Conservation (phyloP, 2,329 filamentous ascomycete species). For the Penicillium sp. region DNA sequence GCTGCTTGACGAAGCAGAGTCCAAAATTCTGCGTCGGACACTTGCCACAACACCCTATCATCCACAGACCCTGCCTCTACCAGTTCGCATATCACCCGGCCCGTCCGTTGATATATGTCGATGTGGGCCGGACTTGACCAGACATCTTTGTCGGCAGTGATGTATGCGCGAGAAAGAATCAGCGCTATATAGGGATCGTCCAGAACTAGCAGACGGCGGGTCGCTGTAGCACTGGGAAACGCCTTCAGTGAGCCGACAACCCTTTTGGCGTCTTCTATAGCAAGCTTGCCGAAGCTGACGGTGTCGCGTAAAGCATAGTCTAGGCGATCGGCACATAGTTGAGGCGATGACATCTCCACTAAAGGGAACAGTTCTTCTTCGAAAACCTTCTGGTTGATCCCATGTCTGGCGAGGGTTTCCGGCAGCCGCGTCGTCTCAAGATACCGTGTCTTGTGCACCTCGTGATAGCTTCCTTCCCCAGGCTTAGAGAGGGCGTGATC, state of each 20-base stretch:
- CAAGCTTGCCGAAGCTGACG: constrained; percentile 34
- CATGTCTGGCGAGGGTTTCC: constrained; percentile 33
- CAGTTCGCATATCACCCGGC: constrained; percentile 33
- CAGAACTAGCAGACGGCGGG: constrained; percentile 34
- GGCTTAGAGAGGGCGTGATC: constrained; percentile 40
- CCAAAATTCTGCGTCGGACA: constrained; percentile 41
- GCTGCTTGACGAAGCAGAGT: constrained; percentile 26
- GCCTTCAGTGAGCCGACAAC: constrained; percentile 30
- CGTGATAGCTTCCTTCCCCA: constrained; percentile 41
- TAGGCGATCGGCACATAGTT: constrained; percentile 42
- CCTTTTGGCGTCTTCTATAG: constrained; percentile 27
- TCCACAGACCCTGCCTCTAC: constrained; percentile 22
- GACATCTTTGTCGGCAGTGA: constrained; percentile 35
- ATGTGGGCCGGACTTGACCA: constrained; percentile 41
- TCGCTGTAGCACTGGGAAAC: constrained; percentile 26
- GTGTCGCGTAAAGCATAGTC: constrained; percentile 42
- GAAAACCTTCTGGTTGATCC: constrained; percentile 32
- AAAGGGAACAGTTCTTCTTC: constrained; percentile 41
- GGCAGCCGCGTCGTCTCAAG: constrained; percentile 35
- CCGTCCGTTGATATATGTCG: constrained; percentile 36
- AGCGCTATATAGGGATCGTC: constrained; percentile 31
- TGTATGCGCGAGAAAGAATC: constrained; percentile 34
- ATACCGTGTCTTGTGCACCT: constrained; percentile 41
- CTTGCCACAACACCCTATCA: constrained; percentile 34
- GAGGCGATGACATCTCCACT: constrained; percentile 40